A percentile compares a stretch with the other conserved stretches of the same genome.
Evolutionary conservation across 495 filamentous ascomycete species (phyloP).

Genomic region (Amniculicola lignicola): DNA sequence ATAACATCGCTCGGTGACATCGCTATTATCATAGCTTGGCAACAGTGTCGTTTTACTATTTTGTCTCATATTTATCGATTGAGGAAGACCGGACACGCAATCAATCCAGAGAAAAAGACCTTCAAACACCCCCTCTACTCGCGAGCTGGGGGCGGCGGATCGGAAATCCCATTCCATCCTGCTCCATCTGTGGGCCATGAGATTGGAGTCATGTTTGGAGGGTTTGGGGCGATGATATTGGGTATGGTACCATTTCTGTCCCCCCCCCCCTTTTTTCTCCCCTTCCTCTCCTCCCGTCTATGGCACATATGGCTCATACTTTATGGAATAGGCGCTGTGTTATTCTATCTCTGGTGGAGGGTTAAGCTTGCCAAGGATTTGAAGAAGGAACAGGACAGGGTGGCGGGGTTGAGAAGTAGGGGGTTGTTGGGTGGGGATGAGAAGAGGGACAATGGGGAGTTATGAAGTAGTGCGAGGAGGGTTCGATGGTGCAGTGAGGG

Average conservation of each 20-base stretch:
- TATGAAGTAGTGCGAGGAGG: no score
- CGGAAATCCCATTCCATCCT: not conserved
- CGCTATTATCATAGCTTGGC: no score
- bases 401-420: constrained; percentile 23
- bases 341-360: constrained; percentile 11
- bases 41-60: no score
- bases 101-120: no score
- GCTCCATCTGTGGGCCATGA: constrained; percentile 16
- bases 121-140: no score
- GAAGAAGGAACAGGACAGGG: constrained; percentile 16
- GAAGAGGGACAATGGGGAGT: no score
- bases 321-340: not conserved
- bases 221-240: constrained; percentile 8
- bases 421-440: constrained; percentile 21
- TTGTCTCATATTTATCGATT: no score
- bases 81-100: no score
- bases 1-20: no score
- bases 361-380: constrained; percentile 17
- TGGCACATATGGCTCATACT: not conserved
- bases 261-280: not conserved
- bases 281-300: not conserved
- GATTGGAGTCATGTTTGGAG: constrained; percentile 10
- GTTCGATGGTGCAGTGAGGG: no score
- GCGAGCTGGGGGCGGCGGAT: constrained; percentile 1
- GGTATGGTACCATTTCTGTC: not conserved